Percentiles rank a stretch among this genome's conserved stretches.
Evolutionary conservation across 2,329 filamentous ascomycete genomes (phyloP).

Genomic region (Teratosphaeria epicoccoides): DNA sequence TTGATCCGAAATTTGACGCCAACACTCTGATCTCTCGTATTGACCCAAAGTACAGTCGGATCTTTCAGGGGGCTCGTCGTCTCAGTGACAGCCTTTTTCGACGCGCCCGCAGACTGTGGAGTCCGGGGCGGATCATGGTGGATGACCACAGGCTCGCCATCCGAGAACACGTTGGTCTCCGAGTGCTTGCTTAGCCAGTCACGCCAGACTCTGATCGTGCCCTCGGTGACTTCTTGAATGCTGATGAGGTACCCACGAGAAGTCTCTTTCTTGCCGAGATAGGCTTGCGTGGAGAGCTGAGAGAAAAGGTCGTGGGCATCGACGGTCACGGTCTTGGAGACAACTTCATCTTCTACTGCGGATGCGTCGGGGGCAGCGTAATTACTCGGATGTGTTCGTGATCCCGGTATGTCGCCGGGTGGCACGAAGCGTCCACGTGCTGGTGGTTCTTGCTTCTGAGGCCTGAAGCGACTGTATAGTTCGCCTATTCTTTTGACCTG

Average conservation of each 20-base stretch:
- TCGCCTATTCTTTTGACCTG: conserved; percentile 42
- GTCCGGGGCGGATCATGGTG: conserved; percentile 12
- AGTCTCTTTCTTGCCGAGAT: conserved; percentile 56
- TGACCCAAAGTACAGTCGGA: conserved; percentile 56
- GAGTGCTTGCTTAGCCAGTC: conserved; percentile 52
- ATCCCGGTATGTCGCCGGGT: conserved; percentile 39
- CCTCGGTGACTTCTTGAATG: conserved; percentile 55
- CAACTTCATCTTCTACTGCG: conserved; percentile 22
- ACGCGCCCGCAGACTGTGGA: conserved; percentile 3
- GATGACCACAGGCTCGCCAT: conserved; percentile 19
- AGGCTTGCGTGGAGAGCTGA: conserved; percentile 59
- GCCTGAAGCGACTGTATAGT: conserved; percentile 62
- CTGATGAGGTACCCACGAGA: conserved; percentile 52
- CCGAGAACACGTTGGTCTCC: conserved; percentile 21
- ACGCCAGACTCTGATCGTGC: conserved; percentile 60
- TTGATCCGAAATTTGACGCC: conserved; percentile 58
- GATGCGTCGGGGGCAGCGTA: conserved; percentile 7
- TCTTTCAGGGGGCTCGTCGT: conserved; percentile 23
- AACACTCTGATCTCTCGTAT: conserved; percentile 45
- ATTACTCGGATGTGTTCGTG: conserved; percentile 27
- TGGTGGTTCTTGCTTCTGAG: conserved; percentile 45
- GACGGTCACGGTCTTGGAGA: conserved; percentile 51
- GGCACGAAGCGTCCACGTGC: conserved; percentile 20
- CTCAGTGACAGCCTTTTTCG: conserved; percentile 13
- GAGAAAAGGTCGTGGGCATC: conserved; percentile 63